phyloP scores from a whole-genome alignment of 768 basidiomycete species.

The Collybiopsis confluens region DNA sequence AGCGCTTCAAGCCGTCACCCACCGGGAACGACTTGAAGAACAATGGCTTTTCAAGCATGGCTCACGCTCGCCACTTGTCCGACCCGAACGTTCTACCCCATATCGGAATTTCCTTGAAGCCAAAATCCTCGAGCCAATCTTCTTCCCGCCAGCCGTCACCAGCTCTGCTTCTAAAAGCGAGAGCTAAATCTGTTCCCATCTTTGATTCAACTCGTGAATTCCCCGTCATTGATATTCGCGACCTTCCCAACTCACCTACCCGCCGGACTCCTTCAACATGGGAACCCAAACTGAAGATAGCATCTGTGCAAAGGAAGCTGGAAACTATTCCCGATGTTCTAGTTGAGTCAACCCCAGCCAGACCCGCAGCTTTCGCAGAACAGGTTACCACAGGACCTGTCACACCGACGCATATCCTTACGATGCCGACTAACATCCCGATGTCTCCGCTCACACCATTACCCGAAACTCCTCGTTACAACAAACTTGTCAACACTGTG shows the following conservation, averaged over 20 bases:
- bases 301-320: not conserved
- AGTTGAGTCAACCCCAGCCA: too few species aligned
- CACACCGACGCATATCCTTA: not conserved
- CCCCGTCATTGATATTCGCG: not conserved
- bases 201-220: not conserved
- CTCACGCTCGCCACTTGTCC: constrained; percentile 3
- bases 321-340: too few species aligned
- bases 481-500: not conserved
- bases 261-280: not conserved
- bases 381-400: not conserved
- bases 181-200: constrained; percentile 1
- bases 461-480: not conserved
- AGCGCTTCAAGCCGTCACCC: constrained; percentile 1
- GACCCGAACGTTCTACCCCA: not conserved
- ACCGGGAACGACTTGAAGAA: not conserved
- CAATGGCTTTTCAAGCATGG: not conserved
- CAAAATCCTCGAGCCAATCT: constrained; percentile 1
- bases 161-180: not conserved
- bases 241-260: not conserved
- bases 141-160: constrained; percentile 1
- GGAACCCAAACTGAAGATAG: not conserved
- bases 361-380: too few species aligned
- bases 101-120: not conserved
- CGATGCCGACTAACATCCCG: not conserved
- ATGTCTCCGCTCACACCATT: constrained; percentile 8